These are phyloP conservation scores for Linum usitatissimum DNA, from an alignment of 345 rosid species.

Conservation along the genomic window DNA sequence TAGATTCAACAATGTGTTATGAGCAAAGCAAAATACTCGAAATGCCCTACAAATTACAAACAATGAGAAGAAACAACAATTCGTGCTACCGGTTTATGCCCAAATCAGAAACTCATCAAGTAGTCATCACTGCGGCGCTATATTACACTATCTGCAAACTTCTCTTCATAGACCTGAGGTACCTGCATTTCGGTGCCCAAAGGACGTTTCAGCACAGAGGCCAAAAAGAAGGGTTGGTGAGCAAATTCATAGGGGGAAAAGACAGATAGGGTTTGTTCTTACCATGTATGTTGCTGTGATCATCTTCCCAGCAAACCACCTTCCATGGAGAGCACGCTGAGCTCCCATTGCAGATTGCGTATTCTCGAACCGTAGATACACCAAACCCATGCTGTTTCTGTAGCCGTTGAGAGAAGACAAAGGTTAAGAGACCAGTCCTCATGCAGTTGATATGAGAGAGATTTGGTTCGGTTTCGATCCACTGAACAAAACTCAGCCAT, in stretches of 20 bases:
- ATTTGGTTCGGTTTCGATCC: too few relatives aligned
- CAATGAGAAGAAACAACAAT: too few relatives aligned
- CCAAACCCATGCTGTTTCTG: conserved; percentile 84
- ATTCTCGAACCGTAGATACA: conserved; percentile 65
- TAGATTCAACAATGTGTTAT: too few relatives aligned
- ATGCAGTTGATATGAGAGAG: too few relatives aligned
- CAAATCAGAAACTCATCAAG: too few relatives aligned
- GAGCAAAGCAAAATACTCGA: too few relatives aligned
- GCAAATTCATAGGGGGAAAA: background rate
- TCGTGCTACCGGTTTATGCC: too few relatives aligned
- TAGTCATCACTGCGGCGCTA: background rate
- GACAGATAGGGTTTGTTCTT: background rate
- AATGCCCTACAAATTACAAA: too few relatives aligned
- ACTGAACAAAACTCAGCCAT: too few relatives aligned
- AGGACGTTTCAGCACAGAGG: background rate
- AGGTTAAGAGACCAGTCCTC: too few relatives aligned
- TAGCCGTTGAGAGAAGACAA: background rate
- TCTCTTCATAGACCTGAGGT: conserved; percentile 43
- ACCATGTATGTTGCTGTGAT: conserved; percentile 92
- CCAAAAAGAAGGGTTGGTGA: background rate
- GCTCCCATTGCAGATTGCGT: conserved; percentile 54
- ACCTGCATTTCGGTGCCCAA: conserved; percentile 23
- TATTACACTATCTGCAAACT: conserved; percentile 44
- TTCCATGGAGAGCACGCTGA: conserved; percentile 77
- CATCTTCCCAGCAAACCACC: conserved; percentile 99